A percentile compares a stretch with the other conserved stretches of the same genome.
Evolutionary conservation across 495 filamentous ascomycete genomes (phyloP).

Genomic region (Penicillium psychrofluorescens): DNA sequence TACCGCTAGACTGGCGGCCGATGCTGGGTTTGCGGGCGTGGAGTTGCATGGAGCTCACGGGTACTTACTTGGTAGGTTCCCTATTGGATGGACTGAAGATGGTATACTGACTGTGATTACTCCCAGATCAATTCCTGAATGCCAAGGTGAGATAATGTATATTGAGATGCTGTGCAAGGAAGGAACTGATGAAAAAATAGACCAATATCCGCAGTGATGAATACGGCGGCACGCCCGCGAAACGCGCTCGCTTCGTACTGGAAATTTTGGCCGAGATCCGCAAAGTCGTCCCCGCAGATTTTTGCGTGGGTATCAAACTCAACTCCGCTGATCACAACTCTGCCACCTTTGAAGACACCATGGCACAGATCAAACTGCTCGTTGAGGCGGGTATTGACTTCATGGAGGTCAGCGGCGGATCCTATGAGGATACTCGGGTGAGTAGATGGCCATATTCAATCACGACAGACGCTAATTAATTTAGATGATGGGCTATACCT

Average conservation of each 20-base stretch:
- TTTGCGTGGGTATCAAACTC: constrained; percentile 55
- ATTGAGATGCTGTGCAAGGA: not conserved
- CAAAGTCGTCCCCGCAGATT: constrained; percentile 35
- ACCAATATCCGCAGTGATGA: constrained; percentile 40
- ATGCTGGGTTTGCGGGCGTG: constrained; percentile 48
- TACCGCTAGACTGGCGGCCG: constrained; percentile 37
- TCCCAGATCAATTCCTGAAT: constrained; percentile 34
- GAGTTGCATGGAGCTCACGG: constrained; percentile 55
- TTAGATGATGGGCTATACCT: constrained; percentile 21
- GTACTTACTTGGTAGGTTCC: constrained; percentile 44
- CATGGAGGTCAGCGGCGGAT: constrained; percentile 54
- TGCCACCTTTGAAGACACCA: constrained; percentile 36
- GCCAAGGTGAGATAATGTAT: constrained; percentile 22
- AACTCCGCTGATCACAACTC: constrained; percentile 52
- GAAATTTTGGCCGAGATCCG: constrained; percentile 37
- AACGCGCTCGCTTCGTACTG: constrained; percentile 40
- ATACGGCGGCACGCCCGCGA: constrained; percentile 40
- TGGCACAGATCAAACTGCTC: constrained; percentile 48
- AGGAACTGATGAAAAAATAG: constrained; percentile 3
- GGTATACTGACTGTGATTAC: constrained; percentile 2
- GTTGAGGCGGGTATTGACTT: constrained; percentile 51
- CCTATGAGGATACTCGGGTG: constrained; percentile 42
- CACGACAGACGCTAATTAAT: too few relatives aligned
- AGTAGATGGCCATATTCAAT: too few relatives aligned
- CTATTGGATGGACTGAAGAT: not conserved